Percentiles rank a stretch among this genome's conserved stretches.
Conservation (phyloP, 2,329 filamentous ascomycete species). For the Fusarium guadeloupense region DNA sequence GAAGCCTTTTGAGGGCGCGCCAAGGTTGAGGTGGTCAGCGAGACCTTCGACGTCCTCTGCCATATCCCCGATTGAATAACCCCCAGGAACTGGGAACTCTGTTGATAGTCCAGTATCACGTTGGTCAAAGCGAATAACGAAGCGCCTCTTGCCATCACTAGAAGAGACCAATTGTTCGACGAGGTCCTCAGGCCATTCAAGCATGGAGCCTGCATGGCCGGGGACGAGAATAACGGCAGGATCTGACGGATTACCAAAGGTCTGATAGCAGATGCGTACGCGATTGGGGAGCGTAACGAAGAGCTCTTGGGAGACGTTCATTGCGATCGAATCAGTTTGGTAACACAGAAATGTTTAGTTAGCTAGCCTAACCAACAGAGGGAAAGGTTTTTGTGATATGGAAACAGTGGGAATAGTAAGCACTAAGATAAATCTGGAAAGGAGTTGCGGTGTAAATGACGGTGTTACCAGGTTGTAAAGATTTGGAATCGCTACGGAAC, state of each 20-base stretch:
- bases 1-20: no score
- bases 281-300: conserved; percentile 40
- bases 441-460: not conserved
- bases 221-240: conserved; percentile 41
- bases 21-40: conserved; percentile 38
- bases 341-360: not conserved
- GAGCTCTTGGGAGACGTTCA: conserved; percentile 36
- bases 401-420: not conserved
- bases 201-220: conserved; percentile 39
- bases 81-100: conserved; percentile 36
- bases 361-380: not conserved
- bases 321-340: not conserved
- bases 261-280: conserved; percentile 46
- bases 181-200: conserved; percentile 37
- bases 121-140: conserved; percentile 37
- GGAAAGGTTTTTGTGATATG: not conserved
- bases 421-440: not conserved
- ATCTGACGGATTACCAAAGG: conserved; percentile 37
- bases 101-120: conserved; percentile 40
- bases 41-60: conserved; percentile 43
- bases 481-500: no score
- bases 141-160: conserved; percentile 17
- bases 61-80: conserved; percentile 43
- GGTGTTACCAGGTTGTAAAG: not conserved
- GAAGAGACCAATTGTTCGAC: conserved; percentile 29